Evolutionary conservation across 257 asterid genomes (phyloP).

Genomic region (Linaria vulgaris): DNA sequence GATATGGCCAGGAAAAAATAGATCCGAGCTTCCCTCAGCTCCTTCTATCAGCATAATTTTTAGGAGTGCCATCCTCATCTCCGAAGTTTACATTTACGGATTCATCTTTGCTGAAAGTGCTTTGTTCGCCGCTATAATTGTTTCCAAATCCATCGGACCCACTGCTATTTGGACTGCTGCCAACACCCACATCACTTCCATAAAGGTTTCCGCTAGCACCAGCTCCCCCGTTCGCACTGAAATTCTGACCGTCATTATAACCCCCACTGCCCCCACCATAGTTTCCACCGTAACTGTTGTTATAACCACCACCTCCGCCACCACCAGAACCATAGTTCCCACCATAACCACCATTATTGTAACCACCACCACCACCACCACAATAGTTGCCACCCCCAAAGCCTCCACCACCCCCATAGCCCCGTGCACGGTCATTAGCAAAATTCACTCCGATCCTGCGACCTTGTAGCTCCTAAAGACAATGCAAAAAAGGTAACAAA

Average conservation of each 20-base stretch:
- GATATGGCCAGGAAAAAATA: too few species aligned
- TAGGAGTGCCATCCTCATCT: constrained; percentile 30
- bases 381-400: constrained; percentile 4
- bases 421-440: constrained; percentile 68
- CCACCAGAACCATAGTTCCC: constrained; percentile 24
- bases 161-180: constrained; percentile 12
- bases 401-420: constrained; percentile 26
- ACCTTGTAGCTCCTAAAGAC: constrained; percentile 71
- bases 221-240: constrained; percentile 39
- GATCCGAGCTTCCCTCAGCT: constrained; percentile 20
- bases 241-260: constrained; percentile 27
- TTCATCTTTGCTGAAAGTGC: constrained; percentile 24
- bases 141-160: constrained; percentile 19
- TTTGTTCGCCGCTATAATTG: constrained; percentile 10
- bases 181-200: constrained; percentile 17
- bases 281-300: not conserved
- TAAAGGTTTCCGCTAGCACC: constrained; percentile 26
- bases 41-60: constrained; percentile 44
- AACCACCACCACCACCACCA: constrained; percentile 10
- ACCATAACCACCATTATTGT: not conserved
- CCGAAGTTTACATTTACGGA: constrained; percentile 24
- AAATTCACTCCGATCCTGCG: constrained; percentile 65
- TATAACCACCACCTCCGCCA: constrained; percentile 26
- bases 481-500: constrained; percentile 12
- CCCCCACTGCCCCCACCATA: constrained; percentile 18